Base-by-base conservation (phyloP, 352 stramenopile species). In the Globisporangium viniferum region DNA sequence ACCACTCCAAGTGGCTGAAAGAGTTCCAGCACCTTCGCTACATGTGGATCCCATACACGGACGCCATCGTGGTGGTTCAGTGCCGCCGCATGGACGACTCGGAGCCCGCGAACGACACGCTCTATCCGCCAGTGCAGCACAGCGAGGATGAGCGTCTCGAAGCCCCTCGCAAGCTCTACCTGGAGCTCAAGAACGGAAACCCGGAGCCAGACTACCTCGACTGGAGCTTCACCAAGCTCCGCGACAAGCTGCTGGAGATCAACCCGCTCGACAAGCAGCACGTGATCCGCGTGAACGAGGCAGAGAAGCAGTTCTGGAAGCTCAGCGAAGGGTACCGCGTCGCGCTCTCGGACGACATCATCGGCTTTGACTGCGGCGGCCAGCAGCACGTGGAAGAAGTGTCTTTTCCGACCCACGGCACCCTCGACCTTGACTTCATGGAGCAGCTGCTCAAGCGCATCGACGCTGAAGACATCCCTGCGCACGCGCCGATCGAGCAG, bases 21-120 rank as follows among this genome's bases (percentile, higher is more conserved):
- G 71, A 92, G 64, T 93, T 89, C 70, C 82, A 94, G 68, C 92
- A 98, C 73, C 58, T 97, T 48, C 81, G 97, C 41, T 99, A 99
- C 84, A 99, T 99, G 97, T 99, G 97, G 97, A 98, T 99, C 68
- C 98, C 98, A 12, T 98, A 99, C 81, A 98, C 94, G 6, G 97
- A 99, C 69, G 78, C 84, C 0, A 87, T 99, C 48, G 92, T 99
- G 0, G 94, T 98, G 44, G 97, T 99, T 22, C 96, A 97, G 49
- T 95, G 86, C 44, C 81, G 90, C 63, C 78, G 72, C 31, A 81
- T 86, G 62, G 75, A 78, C 54, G 74, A 85, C 33, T 72, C 81
- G 35, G 79, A 91, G 41, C 68, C 66, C 35, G 69, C 80, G 8
- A 68, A 72, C 15, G 69, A 84, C 20, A 76, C 75, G 62, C 70